phyloP scores from a whole-genome alignment of 2,329 filamentous ascomycete genomes.

The Parasarocladium wereldwijsianum region DNA sequence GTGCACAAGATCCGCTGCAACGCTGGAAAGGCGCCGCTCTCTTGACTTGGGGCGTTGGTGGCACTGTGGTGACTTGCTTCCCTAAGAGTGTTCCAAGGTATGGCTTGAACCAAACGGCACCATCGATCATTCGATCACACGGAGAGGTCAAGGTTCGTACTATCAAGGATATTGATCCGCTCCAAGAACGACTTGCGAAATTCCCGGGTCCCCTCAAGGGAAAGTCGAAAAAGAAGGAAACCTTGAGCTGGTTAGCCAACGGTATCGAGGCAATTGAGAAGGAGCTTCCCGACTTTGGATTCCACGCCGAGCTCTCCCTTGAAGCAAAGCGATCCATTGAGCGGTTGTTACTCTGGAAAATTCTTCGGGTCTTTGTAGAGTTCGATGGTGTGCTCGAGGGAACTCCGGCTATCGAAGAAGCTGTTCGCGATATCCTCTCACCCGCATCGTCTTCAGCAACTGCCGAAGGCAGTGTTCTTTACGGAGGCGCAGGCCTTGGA shows the following conservation, averaged over 20 bases:
- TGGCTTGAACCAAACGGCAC: slow-evolving; percentile 53
- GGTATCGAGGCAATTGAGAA: slow-evolving; percentile 64
- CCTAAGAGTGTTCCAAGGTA: slow-evolving; percentile 83
- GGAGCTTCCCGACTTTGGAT: slow-evolving; percentile 31
- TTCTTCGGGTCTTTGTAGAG: slow-evolving; percentile 69
- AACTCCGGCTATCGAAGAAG: slow-evolving; percentile 53
- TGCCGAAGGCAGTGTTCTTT: slow-evolving; percentile 12
- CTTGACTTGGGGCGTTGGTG: slow-evolving; percentile 78
- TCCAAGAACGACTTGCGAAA: slow-evolving; percentile 57
- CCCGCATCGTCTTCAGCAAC: slow-evolving; percentile 27
- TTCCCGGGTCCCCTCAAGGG: slow-evolving; percentile 83
- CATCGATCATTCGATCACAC: slow-evolving; percentile 67
- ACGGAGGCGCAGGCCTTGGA: slow-evolving; percentile 12
- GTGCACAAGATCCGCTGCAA: slow-evolving; percentile 62
- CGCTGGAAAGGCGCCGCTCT: slow-evolving; percentile 85
- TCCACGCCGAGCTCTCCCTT: slow-evolving; percentile 35
- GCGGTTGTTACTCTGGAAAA: slow-evolving; percentile 73
- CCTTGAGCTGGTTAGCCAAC: slow-evolving; percentile 61
- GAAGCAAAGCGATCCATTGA: slow-evolving; percentile 63
- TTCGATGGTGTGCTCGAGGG: slow-evolving; percentile 73
- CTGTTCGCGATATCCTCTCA: slow-evolving; percentile 60
- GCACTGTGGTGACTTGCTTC: slow-evolving; percentile 69
- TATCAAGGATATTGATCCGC: slow-evolving; percentile 57
- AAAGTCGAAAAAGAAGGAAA: slow-evolving; percentile 93
- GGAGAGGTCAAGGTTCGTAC: slow-evolving; percentile 71